Evolutionary conservation across 2,329 filamentous ascomycete genomes (phyloP).

Genomic region (Xylaria sp.): DNA sequence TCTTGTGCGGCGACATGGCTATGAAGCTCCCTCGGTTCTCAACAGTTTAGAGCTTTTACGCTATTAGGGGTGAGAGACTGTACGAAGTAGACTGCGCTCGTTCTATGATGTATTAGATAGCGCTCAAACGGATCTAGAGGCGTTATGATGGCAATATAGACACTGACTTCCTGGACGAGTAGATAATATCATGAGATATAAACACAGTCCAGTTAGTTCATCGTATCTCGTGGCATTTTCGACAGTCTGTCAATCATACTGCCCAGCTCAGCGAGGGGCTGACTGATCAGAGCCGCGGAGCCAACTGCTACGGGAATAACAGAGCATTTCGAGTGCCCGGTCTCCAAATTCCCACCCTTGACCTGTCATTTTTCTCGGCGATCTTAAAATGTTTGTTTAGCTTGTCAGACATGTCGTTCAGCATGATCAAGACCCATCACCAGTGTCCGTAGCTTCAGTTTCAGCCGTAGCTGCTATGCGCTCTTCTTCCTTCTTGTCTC

Average conservation of each 20-base stretch:
- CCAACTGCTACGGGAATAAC: conserved; percentile 26
- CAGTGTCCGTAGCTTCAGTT: conserved; percentile 51
- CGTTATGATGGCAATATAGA: conserved; percentile 10
- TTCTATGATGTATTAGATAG: background rate
- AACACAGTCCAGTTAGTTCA: conserved; percentile 28
- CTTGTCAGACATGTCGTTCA: conserved; percentile 25
- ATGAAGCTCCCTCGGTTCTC: background rate
- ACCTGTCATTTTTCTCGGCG: conserved; percentile 37
- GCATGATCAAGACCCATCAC: conserved; percentile 52
- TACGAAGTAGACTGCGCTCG: conserved; percentile 3
- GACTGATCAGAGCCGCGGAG: conserved; percentile 33
- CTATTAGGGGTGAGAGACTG: background rate
- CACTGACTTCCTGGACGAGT: conserved; percentile 3
- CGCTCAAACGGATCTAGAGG: background rate
- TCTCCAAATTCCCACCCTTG: conserved; percentile 31
- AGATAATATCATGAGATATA: conserved; percentile 21
- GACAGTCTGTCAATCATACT: conserved; percentile 33
- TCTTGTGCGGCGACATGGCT: background rate
- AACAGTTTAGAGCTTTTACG: background rate
- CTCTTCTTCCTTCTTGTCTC: conserved; percentile 82
- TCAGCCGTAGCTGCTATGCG: conserved; percentile 56
- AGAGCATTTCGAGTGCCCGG: conserved; percentile 16
- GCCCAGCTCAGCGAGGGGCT: conserved; percentile 40
- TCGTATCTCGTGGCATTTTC: conserved; percentile 30
- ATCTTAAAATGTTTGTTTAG: conserved; percentile 17